Conservation (phyloP, 164 flowering plant genomes). For the Chimonanthus praecox region DNA sequence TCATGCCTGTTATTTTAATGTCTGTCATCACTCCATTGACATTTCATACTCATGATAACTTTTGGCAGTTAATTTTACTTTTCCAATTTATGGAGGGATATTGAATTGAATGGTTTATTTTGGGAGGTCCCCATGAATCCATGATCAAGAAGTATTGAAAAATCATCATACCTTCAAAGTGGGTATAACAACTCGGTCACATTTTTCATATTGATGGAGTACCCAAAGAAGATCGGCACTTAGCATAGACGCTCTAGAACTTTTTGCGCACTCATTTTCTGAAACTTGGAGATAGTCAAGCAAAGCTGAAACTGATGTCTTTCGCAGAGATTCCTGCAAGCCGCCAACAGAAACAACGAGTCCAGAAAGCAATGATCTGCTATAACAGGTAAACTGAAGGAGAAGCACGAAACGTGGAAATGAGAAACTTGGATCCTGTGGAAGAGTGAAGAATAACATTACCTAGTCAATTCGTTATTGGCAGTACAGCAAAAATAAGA, state of each 20-base stretch:
- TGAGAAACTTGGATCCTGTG: conserved; percentile 79
- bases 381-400: conserved; percentile 65
- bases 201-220: conserved; percentile 65
- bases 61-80: no score
- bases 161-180: conserved; percentile 63
- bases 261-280: conserved; percentile 27
- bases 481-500: not conserved
- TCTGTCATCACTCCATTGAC: no score
- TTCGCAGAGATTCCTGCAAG: conserved; percentile 84
- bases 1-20: no score
- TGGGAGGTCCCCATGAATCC: no score
- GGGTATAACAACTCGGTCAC: conserved; percentile 80
- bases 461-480: not conserved
- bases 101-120: no score
- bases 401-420: conserved; percentile 78
- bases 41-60: no score
- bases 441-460: conserved; percentile 5
- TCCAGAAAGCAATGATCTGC: conserved; percentile 73
- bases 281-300: conserved; percentile 56
- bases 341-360: conserved; percentile 88
- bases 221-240: conserved; percentile 74
- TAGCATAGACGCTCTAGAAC: conserved; percentile 41
- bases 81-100: no score
- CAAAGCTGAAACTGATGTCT: conserved; percentile 68
- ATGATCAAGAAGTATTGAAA: not conserved